Evolutionary conservation across 2,329 filamentous ascomycete species (phyloP), one percentile per base, ranked within the genome.

Genomic region (Epichloe gansuensis): DNA sequence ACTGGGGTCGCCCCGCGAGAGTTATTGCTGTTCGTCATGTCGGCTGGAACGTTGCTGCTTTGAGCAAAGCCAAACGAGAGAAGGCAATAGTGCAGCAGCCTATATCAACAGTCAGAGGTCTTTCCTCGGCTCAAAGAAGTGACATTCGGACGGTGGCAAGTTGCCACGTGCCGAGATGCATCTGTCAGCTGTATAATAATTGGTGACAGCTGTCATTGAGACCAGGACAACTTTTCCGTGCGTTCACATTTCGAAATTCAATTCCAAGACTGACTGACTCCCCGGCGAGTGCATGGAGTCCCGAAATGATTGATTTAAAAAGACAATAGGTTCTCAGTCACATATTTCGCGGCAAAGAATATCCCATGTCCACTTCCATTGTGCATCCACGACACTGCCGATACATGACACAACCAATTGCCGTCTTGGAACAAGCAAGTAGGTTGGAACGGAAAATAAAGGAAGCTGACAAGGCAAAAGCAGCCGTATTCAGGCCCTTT

Each of bases 331-430:
- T 31, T 31, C 9, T 9, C 9, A 9, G 28, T 31, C 28, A 31
- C 28, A 31, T 8, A 9, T 31, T 31, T 9, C 28, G 8, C 28
- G 28, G 28, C 28, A 31, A 81, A 61, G 50, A 74, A 66, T 28
- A 80, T 75, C 64, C 83, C 80, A 63, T 83, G 80, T 2, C 81
- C 81, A 55, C 69, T 77, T 0, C 82, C 83, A 59, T 87, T 83
- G 39, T 80, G 72, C n/a, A 86, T 78, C 53, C 75, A 74, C 65
- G 81, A 76, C 2, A 79, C 75, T 11, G 81, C 73, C 3, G 17
- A 21, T 21, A 21, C 17, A 21, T 21, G 17, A 21, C 17, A 21
- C 17, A 21, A 21, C 17, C 17, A 21, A 21, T 21, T 21, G 2
- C 17, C 17, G 17, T 21, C 17, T 21, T 21, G 17, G 17, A 21